Percentiles rank a stretch among this genome's conserved stretches.
These are phyloP conservation scores for Eucalyptus urophylla DNA, from an alignment of 345 rosid genomes.

Conservation along the genomic window DNA sequence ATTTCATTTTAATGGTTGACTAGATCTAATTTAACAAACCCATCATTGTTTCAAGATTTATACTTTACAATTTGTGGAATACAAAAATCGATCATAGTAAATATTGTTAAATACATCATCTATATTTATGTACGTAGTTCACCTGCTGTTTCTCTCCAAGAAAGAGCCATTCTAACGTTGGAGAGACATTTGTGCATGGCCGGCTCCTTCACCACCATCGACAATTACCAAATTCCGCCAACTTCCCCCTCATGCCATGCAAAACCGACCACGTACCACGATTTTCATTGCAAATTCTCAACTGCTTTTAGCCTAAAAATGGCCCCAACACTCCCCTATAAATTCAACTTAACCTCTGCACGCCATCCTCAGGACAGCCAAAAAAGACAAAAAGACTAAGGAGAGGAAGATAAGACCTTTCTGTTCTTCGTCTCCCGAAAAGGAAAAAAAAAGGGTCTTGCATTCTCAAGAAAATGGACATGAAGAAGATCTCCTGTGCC, in stretches of 20 bases:
- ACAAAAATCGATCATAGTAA: neutral
- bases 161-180: neutral
- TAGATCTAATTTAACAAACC: neutral
- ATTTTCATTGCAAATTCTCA: neutral
- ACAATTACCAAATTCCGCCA: neutral
- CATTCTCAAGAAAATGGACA: conserved; percentile 25
- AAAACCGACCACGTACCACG: neutral
- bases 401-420: neutral
- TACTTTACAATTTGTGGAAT: neutral
- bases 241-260: neutral
- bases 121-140: neutral
- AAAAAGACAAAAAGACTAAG: neutral
- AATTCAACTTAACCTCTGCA: neutral
- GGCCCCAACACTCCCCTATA: neutral
- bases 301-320: conserved; percentile 1
- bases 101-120: neutral
- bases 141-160: neutral
- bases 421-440: neutral
- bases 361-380: conserved; percentile 8
- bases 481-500: conserved; percentile 58
- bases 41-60: neutral
- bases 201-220: neutral
- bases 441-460: neutral
- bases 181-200: neutral
- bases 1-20: neutral